Conservation (phyloP, 164 flowering plant genomes). For the Magnolia kwangsiensis region DNA sequence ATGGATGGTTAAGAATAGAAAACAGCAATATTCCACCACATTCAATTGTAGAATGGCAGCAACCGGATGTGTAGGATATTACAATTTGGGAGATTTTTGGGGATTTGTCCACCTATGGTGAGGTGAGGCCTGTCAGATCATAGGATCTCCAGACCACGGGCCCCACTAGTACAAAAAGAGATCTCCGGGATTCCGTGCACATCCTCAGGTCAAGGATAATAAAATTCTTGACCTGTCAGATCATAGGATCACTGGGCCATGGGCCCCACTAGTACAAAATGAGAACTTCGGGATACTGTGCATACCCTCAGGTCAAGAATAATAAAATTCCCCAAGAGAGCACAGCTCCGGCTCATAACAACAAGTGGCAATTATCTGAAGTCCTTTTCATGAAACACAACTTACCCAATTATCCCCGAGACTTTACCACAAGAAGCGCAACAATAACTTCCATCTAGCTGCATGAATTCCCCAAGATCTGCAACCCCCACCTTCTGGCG, state of each 20-base stretch:
- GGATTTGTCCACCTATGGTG: too few species aligned
- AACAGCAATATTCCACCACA: not conserved
- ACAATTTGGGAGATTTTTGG: too few species aligned
- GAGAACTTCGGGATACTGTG: not conserved
- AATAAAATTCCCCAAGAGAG: not conserved
- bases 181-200: not conserved
- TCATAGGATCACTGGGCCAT: too few species aligned
- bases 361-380: not conserved
- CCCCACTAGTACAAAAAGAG: not conserved
- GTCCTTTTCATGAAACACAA: not conserved
- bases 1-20: not conserved
- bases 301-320: not conserved
- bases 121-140: not conserved
- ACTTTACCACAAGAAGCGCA: conserved; percentile 99
- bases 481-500: conserved; percentile 84
- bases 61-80: too few species aligned
- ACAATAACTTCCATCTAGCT: conserved; percentile 95
- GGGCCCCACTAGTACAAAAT: too few species aligned
- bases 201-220: not conserved
- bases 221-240: too few species aligned
- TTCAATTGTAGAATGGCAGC: not conserved
- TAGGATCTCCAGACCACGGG: not conserved
- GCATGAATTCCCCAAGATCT: conserved; percentile 87
- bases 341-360: not conserved
- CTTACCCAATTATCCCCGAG: conserved; percentile 83